Conservation (phyloP, 2,329 filamentous ascomycete genomes). For the Arthrobotrys sphaeroides region DNA sequence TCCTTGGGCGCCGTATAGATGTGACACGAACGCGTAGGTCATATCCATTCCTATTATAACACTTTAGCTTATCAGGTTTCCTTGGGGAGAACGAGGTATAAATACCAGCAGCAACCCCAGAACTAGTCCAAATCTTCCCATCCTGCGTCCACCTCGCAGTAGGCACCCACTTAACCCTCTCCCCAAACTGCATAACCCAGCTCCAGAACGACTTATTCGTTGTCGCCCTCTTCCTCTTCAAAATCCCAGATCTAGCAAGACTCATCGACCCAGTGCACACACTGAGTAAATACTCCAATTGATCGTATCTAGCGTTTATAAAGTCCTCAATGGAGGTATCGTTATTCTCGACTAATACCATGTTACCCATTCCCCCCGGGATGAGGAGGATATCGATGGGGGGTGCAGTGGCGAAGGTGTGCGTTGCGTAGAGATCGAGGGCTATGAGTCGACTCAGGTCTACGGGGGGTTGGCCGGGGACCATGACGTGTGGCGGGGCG, state of each 20-base stretch:
- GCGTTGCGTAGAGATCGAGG: conserved; percentile 29
- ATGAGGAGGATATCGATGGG: conserved; percentile 71
- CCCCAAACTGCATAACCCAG: conserved; percentile 64
- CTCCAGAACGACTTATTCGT: conserved; percentile 68
- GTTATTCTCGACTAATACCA: conserved; percentile 56
- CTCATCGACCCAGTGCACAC: conserved; percentile 74
- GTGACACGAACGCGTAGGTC: conserved; percentile 61
- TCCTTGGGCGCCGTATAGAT: conserved; percentile 59
- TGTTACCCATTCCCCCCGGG: conserved; percentile 70
- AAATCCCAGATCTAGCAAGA: conserved; percentile 68
- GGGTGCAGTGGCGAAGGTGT: conserved; percentile 56
- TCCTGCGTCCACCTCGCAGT: conserved; percentile 73
- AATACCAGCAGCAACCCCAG: conserved; percentile 71
- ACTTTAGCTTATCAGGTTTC: neutral
- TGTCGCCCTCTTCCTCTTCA: conserved; percentile 71
- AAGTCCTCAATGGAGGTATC: conserved; percentile 59
- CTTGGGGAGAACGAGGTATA: neutral
- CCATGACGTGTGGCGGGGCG: conserved; percentile 7
- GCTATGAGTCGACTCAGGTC: conserved; percentile 54
- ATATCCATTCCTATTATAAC: conserved; percentile 40
- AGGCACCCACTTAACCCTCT: conserved; percentile 69
- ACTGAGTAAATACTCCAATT: conserved; percentile 69
- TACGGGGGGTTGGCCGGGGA: conserved; percentile 11
- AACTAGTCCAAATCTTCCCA: conserved; percentile 73
- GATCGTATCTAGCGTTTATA: conserved; percentile 63